phyloP scores from a whole-genome alignment of 176 grass and related monocot species.

The Leersia perrieri region DNA sequence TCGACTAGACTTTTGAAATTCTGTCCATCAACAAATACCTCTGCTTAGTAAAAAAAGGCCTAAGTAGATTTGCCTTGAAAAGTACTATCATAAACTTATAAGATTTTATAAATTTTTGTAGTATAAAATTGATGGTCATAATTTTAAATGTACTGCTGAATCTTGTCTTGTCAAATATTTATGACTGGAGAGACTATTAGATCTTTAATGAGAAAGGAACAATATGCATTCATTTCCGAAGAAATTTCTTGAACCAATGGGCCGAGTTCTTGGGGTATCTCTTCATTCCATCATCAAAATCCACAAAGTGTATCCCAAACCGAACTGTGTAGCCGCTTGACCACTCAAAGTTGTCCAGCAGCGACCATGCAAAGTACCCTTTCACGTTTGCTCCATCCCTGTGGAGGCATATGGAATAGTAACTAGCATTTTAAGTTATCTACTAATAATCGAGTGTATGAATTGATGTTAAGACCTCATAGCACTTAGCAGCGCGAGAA shows the following conservation, averaged over 20 bases:
- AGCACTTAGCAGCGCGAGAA: constrained; percentile 33
- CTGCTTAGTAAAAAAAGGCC: too few species aligned
- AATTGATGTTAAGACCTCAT: constrained; percentile 46
- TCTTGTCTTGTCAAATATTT: too few species aligned
- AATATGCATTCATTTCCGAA: constrained; percentile 7
- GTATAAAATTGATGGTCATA: too few species aligned
- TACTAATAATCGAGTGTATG: not conserved
- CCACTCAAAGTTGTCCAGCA: constrained; percentile 71
- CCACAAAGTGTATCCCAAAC: constrained; percentile 62
- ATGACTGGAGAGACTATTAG: too few species aligned
- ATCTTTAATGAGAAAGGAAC: not conserved
- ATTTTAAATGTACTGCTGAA: too few species aligned
- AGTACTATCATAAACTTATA: too few species aligned
- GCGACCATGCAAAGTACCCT: constrained; percentile 65
- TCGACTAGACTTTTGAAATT: too few species aligned
- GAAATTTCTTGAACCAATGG: constrained; percentile 57
- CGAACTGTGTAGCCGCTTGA: constrained; percentile 38
- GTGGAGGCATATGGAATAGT: not conserved
- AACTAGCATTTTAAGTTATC: not conserved
- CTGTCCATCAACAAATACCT: too few species aligned
- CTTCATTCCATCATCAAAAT: constrained; percentile 43
- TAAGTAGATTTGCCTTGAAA: too few species aligned
- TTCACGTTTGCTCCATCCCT: constrained; percentile 63
- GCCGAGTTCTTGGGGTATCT: constrained; percentile 55
- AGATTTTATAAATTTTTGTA: too few species aligned